A percentile compares a stretch with the other conserved stretches of the same genome.
Evolutionary conservation across 2,329 filamentous ascomycete genomes (phyloP).

Genomic region (Xylariaceae sp.): DNA sequence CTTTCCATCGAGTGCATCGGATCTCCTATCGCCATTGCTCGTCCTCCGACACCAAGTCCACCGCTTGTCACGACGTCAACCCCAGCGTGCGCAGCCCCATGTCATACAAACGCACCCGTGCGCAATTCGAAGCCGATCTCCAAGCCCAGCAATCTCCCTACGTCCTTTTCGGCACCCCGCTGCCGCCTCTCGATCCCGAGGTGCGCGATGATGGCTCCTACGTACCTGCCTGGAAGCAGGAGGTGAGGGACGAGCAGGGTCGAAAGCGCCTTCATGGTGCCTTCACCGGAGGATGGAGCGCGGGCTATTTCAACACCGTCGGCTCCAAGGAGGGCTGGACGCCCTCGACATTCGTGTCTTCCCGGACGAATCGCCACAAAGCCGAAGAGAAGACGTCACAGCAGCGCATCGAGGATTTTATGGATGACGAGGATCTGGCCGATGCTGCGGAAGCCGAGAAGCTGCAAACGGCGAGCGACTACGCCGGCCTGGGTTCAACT

Average conservation of each 20-base stretch:
- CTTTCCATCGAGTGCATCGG: neutral
- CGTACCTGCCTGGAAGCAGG: conserved; percentile 96
- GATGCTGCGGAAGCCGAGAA: conserved; percentile 77
- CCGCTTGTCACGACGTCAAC: conserved; percentile 3
- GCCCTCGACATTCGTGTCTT: conserved; percentile 88
- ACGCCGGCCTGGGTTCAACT: conserved; percentile 72
- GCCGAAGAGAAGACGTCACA: conserved; percentile 43
- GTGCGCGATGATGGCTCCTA: conserved; percentile 87
- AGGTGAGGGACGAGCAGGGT: conserved; percentile 89
- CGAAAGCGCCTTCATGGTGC: conserved; percentile 90
- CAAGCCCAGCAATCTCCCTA: conserved; percentile 68
- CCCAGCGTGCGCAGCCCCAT: conserved; percentile 42
- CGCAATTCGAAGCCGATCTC: conserved; percentile 73
- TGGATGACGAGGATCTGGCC: conserved; percentile 94
- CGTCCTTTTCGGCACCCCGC: conserved; percentile 77
- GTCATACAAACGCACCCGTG: conserved; percentile 77
- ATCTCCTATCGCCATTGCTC: neutral
- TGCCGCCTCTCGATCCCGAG: conserved; percentile 74
- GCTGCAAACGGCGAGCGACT: conserved; percentile 70
- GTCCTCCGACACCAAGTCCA: conserved; percentile 7
- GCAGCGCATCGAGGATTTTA: conserved; percentile 83
- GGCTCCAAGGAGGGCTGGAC: conserved; percentile 98
- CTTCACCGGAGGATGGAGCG: conserved; percentile 95
- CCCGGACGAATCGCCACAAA: conserved; percentile 73
- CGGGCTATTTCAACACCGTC: conserved; percentile 97